A percentile compares a stretch with the other conserved stretches of the same genome.
phyloP scores from a whole-genome alignment of 768 basidiomycete species.

The Scleroderma bovista region DNA sequence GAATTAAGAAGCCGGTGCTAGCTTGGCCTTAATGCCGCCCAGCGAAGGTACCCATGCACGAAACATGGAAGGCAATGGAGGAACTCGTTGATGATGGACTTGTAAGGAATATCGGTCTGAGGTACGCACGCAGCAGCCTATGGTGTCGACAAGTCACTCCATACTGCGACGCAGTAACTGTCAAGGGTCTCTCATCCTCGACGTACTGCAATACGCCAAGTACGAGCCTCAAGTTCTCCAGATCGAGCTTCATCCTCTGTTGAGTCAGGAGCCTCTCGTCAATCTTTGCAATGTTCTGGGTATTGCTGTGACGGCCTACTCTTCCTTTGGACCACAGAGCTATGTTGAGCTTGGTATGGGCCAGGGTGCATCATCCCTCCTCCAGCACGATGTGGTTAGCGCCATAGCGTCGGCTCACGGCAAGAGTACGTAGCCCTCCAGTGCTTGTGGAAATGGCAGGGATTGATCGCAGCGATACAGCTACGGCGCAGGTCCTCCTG shows the following conservation, averaged over 20 bases:
- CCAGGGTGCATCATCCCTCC: slow-evolving; percentile 46
- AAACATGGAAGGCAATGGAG: slow-evolving; percentile 86
- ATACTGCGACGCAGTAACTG: slow-evolving; percentile 50
- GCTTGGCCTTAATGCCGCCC: slow-evolving; percentile 1
- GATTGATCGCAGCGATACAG: slow-evolving; percentile 12
- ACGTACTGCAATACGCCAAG: slow-evolving; percentile 75
- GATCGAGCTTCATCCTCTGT: slow-evolving; percentile 55
- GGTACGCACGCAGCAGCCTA: slow-evolving; percentile 32
- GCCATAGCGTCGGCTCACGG: slow-evolving; percentile 43
- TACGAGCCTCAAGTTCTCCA: slow-evolving; percentile 53
- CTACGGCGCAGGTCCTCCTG: slow-evolving; percentile 62
- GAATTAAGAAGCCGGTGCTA: not conserved
- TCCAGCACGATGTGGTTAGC: slow-evolving; percentile 43
- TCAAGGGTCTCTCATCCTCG: slow-evolving; percentile 64
- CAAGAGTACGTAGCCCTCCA: slow-evolving; percentile 39
- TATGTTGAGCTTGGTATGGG: slow-evolving; percentile 64
- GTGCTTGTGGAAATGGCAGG: not conserved
- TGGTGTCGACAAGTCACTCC: not conserved
- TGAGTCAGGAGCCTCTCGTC: slow-evolving; percentile 45
- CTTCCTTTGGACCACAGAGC: slow-evolving; percentile 48
- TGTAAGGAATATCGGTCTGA: slow-evolving; percentile 75
- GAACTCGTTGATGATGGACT: slow-evolving; percentile 64
- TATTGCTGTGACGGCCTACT: slow-evolving; percentile 52
- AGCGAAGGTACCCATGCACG: slow-evolving; percentile 67
- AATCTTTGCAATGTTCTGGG: slow-evolving; percentile 37